These are phyloP conservation scores for Trichoderma virens DNA, from an alignment of 495 filamentous ascomycete genomes.

Conservation along the genomic window DNA sequence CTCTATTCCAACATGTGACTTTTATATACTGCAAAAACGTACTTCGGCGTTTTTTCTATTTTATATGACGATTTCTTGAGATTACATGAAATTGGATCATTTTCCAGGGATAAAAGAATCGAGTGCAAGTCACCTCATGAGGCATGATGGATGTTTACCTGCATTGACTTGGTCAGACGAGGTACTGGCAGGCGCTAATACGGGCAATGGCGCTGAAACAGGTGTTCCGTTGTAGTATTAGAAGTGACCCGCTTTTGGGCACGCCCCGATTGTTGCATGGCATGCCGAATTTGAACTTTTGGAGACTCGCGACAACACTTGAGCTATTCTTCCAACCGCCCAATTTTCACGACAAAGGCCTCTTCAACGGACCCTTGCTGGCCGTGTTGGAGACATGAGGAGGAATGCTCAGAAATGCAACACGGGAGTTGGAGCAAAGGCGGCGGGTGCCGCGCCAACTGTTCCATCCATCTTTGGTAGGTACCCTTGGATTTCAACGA, in stretches of 20 bases:
- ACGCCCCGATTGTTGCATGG: constrained; percentile 6
- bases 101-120: too few species aligned
- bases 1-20: not conserved
- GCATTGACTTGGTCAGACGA: too few species aligned
- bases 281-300: constrained; percentile 1
- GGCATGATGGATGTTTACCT: too few species aligned
- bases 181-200: too few species aligned
- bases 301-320: not conserved
- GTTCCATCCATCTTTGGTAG: constrained; percentile 5
- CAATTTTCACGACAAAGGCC: not conserved
- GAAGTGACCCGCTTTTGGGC: not conserved
- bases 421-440: constrained; percentile 4
- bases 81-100: not conserved
- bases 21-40: not conserved
- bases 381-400: constrained; percentile 5
- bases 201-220: too few species aligned
- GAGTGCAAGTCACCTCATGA: too few species aligned
- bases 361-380: not conserved
- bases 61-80: not conserved
- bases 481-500: not conserved
- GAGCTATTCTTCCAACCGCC: not conserved
- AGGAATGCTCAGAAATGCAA: constrained; percentile 9
- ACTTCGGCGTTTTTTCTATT: not conserved
- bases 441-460: not conserved
- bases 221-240: too few species aligned